phyloP scores from a whole-genome alignment of 768 basidiomycete species.

The Boletus fagicola region DNA sequence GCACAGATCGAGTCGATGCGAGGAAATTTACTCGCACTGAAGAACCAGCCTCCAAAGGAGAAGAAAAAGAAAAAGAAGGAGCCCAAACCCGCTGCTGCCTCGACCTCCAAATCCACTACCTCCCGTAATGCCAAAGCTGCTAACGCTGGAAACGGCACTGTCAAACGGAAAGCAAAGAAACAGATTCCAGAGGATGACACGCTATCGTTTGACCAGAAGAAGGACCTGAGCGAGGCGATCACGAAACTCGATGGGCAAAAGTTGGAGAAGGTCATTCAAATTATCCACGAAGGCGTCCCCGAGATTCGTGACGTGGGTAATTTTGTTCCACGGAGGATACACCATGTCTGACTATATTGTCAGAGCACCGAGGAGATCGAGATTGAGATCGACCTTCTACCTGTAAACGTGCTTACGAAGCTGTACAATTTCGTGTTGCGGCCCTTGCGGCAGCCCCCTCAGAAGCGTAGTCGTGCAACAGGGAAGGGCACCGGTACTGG shows the following conservation, averaged over 20 bases:
- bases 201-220: constrained; percentile 95
- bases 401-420: constrained; percentile 82
- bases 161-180: constrained; percentile 67
- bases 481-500: constrained; percentile 86
- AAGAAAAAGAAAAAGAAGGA: constrained; percentile 77
- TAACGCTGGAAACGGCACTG: constrained; percentile 38
- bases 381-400: constrained; percentile 92
- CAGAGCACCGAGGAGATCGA: constrained; percentile 98
- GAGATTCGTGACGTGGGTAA: constrained; percentile 86
- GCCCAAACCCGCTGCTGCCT: constrained; percentile 51
- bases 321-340: constrained; percentile 8
- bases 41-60: constrained; percentile 52
- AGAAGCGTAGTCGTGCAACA: constrained; percentile 55
- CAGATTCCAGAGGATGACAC: constrained; percentile 72
- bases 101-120: constrained; percentile 57
- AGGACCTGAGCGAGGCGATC: constrained; percentile 95
- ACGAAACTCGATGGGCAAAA: constrained; percentile 77
- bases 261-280: constrained; percentile 87
- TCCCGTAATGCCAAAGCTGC: constrained; percentile 47
- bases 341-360: constrained; percentile 15
- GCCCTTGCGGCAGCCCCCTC: constrained; percentile 65
- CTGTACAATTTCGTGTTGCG: constrained; percentile 95
- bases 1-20: constrained; percentile 77
- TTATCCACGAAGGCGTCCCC: constrained; percentile 92
- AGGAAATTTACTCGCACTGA: constrained; percentile 63